Conservation (phyloP, 805 yeast genomes). For the Pichia ethanolica region DNA sequence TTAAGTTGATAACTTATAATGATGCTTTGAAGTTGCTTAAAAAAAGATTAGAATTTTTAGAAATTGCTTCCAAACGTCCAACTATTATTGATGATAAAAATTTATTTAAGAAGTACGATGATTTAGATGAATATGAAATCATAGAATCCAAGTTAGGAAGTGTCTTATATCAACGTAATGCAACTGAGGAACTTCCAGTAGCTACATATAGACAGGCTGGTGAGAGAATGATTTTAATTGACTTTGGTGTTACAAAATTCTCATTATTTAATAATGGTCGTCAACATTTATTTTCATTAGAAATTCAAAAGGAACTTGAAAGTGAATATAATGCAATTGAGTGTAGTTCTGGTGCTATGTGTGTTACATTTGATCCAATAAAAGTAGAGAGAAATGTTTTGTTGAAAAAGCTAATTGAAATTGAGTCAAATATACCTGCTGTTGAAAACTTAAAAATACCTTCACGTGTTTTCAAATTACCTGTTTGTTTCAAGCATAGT, state of each 20-base stretch:
- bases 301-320: slow-evolving; percentile 7
- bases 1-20: slow-evolving; percentile 16
- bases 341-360: slow-evolving; percentile 21
- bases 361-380: slow-evolving; percentile 19
- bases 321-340: slow-evolving; percentile 16
- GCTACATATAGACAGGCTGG: slow-evolving; percentile 26
- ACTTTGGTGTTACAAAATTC: slow-evolving; percentile 25
- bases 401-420: slow-evolving; percentile 11
- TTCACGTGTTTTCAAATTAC: slow-evolving; percentile 20
- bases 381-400: slow-evolving; percentile 11
- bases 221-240: slow-evolving; percentile 27
- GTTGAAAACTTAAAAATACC: slow-evolving; percentile 21
- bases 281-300: slow-evolving; percentile 21
- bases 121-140: slow-evolving; percentile 7
- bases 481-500: slow-evolving; percentile 22
- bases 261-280: slow-evolving; percentile 28
- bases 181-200: slow-evolving; percentile 13
- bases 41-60: slow-evolving; percentile 15
- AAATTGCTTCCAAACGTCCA: slow-evolving; percentile 13
- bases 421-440: slow-evolving; percentile 22
- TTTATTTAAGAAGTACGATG: slow-evolving; percentile 11
- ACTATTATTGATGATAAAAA: not conserved
- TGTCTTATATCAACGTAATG: slow-evolving; percentile 12
- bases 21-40: slow-evolving; percentile 20
- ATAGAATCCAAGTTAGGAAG: slow-evolving; percentile 9